phyloP scores from a whole-genome alignment of 2,329 filamentous ascomycete genomes.

The Cyclaneusma minus region DNA sequence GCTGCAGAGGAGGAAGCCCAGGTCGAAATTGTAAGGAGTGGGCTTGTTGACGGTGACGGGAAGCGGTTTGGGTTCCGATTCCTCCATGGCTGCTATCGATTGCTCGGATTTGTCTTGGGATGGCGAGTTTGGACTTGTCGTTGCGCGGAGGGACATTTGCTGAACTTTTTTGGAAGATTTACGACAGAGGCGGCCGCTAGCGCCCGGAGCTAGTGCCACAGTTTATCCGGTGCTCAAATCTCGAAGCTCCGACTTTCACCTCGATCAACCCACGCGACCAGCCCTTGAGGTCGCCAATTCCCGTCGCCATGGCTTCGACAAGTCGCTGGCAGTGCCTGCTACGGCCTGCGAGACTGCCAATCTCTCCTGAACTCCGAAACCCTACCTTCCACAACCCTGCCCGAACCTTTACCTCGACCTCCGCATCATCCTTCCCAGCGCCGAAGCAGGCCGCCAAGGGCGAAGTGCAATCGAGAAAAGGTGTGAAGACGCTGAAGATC shows the following conservation, averaged over 20 bases:
- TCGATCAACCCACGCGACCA: slow-evolving; percentile 1
- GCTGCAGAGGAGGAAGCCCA: slow-evolving; percentile 70
- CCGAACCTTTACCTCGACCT: slow-evolving; percentile 18
- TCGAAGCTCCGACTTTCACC: slow-evolving; percentile 1
- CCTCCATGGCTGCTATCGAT: too few species aligned
- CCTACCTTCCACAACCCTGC: slow-evolving; percentile 26
- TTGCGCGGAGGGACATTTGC: too few species aligned
- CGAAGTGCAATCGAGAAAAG: slow-evolving; percentile 7
- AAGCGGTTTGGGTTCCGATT: slow-evolving; percentile 30
- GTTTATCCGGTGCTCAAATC: too few species aligned
- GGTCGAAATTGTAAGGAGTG: slow-evolving; percentile 83
- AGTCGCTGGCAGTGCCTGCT: slow-evolving; percentile 44
- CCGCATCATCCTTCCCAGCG: slow-evolving; percentile 18
- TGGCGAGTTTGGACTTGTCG: too few species aligned
- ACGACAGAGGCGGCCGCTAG: too few species aligned
- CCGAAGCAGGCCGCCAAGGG: slow-evolving; percentile 3
- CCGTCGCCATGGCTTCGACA: slow-evolving; percentile 33
- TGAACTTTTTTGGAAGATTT: too few species aligned
- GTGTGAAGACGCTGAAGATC: slow-evolving; percentile 11
- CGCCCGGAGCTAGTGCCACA: too few species aligned
- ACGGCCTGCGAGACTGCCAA: slow-evolving; percentile 25
- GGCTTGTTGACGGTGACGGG: slow-evolving; percentile 61
- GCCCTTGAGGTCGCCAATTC: slow-evolving; percentile 1
- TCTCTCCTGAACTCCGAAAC: slow-evolving; percentile 21
- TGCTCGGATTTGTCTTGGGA: too few species aligned